These are phyloP conservation scores for Cystobasidium sp. DNA, from an alignment of 1,284 basidiomycete genomes.

Conservation along the genomic window DNA sequence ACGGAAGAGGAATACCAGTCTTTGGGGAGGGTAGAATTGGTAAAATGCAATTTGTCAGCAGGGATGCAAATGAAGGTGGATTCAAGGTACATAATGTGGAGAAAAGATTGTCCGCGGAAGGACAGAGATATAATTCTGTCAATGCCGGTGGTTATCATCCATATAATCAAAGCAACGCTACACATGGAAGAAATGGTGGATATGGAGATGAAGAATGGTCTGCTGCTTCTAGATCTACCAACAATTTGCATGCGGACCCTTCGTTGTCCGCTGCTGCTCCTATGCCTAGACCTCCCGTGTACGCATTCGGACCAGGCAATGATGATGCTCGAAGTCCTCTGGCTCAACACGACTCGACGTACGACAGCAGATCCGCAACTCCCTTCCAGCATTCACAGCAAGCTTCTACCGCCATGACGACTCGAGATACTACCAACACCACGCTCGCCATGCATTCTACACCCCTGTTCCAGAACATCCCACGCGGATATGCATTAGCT, in stretches of 20 bases:
- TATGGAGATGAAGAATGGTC: conserved; percentile 44
- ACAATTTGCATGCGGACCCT: conserved; percentile 21
- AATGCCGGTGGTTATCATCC: background rate
- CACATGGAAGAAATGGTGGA: background rate
- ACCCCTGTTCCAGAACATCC: conserved; percentile 57
- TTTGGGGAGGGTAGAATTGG: conserved; percentile 37
- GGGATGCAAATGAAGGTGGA: conserved; percentile 6
- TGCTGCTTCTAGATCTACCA: conserved; percentile 41
- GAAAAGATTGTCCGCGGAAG: conserved; percentile 41
- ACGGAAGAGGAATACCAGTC: conserved; percentile 56
- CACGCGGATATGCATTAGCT: conserved; percentile 73
- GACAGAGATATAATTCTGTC: conserved; percentile 36
- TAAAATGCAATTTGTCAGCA: conserved; percentile 23
- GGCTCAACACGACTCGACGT: background rate
- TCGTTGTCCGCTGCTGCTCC: conserved; percentile 16
- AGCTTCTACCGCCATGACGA: background rate
- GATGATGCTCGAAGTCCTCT: conserved; percentile 1
- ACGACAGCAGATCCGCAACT: background rate
- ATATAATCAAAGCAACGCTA: background rate
- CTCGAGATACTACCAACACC: background rate
- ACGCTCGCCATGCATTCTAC: background rate
- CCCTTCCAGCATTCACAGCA: background rate
- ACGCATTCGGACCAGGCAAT: conserved; percentile 32
- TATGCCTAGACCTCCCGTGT: conserved; percentile 15
- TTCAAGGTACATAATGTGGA: conserved; percentile 43